Evolutionary conservation across 371 early-diverging fungal species (phyloP).

Genomic region (Actinomucor elegans): DNA sequence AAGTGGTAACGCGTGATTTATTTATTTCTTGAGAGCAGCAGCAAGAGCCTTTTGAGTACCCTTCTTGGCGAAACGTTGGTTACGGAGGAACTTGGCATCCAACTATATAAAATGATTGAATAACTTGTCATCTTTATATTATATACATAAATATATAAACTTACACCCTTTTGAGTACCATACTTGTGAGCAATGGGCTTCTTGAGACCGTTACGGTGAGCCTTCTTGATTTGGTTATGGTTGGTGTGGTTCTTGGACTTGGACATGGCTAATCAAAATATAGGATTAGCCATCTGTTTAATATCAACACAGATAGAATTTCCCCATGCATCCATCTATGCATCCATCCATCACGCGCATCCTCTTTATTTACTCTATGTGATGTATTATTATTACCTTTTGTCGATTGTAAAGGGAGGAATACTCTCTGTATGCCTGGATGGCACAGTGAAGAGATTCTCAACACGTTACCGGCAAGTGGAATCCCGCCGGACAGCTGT

Average conservation of each 20-base stretch:
- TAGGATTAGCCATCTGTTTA: constrained; percentile 1
- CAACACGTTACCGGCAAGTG: neutral
- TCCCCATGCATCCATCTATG: constrained; percentile 4
- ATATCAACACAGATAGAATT: neutral
- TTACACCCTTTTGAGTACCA: constrained; percentile 91
- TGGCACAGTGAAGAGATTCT: neutral
- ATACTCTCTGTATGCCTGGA: neutral
- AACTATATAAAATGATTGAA: constrained; percentile 54
- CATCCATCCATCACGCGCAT: constrained; percentile 1
- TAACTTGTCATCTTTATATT: neutral
- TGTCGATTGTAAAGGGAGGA: constrained; percentile 21
- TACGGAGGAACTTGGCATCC: constrained; percentile 97
- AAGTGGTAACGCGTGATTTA: constrained; percentile 29
- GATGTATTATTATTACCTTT: constrained; percentile 17
- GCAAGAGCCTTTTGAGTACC: constrained; percentile 53
- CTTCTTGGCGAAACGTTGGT: constrained; percentile 97
- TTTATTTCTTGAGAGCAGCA: constrained; percentile 63
- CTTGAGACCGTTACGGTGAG: constrained; percentile 98
- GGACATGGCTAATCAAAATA: constrained; percentile 67
- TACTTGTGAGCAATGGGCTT: constrained; percentile 87
- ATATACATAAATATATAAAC: constrained; percentile 20
- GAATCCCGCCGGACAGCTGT: neutral
- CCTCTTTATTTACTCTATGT: neutral
- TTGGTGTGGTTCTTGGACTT: constrained; percentile 99
- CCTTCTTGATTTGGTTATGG: constrained; percentile 96